Base-by-base conservation (phyloP, 2,329 filamentous ascomycete species). In the Penicillium sumatraense region DNA sequence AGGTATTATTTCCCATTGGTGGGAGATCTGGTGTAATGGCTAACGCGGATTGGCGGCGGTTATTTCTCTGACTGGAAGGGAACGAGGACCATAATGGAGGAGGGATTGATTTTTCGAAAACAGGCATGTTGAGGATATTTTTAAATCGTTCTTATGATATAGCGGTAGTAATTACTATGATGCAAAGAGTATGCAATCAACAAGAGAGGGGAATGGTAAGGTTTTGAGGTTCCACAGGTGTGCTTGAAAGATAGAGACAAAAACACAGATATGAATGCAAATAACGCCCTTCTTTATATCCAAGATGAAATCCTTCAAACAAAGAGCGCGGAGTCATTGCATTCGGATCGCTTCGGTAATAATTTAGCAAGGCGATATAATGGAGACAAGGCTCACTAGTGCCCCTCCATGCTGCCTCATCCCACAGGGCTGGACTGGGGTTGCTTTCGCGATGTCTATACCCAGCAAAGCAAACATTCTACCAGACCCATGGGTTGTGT, bases 41-140 rank as follows among this genome's bases (percentile, higher is more conserved):
- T 7, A 33, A 18, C 11, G 46, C 11, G 7, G n/a, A 29, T 21
- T 49, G 44, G 36, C 20, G 41, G n/a, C 10, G 27, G 11, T n/a
- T 29, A 31, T 21, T 35, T 3, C 35, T 52, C 42, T 40, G 21
- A 13, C 26, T 56, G 14, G 59, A 54, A 13, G 61, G 60, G 45
- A 61, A 60, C 0, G 56, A 55, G 1, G 49, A 59, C 62, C 59
- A 62, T 45, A 51, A 47, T n/a, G 51, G 53, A 14, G 54, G 55
- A 40, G 48, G 55, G n/a, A 18, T 47, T 16, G 40, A 14, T 40
- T 35, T 48, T 47, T 57, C 55, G 20, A 46, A 56, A 18, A 48
- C 5, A 4, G 52, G 31, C 58, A 56, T 62, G 26, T n/a, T 42
- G 40, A 16, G 10, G 26, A 31, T 16, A 2, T 45, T 16, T 14